Evolutionary conservation across 2,329 filamentous ascomycete genomes (phyloP).

Genomic region (Penicillium hordei): DNA sequence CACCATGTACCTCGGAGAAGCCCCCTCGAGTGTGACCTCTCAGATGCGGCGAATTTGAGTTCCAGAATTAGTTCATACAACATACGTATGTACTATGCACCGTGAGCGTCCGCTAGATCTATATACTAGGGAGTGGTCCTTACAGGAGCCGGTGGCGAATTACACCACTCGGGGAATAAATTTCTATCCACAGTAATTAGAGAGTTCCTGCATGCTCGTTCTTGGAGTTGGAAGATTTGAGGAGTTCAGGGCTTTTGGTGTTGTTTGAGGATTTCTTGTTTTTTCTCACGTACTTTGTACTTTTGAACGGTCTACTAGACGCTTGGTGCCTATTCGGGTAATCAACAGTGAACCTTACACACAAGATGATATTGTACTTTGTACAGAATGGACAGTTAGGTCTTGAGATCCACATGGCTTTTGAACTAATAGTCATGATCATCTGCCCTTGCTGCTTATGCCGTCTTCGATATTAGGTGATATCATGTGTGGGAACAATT

Average conservation of each 20-base stretch:
- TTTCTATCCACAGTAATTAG: neutral
- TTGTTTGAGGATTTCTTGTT: neutral
- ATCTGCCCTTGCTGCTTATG: slow-evolving; percentile 16
- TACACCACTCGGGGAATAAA: slow-evolving; percentile 23
- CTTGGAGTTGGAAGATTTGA: neutral
- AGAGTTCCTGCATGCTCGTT: neutral
- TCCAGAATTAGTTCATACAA: slow-evolving; percentile 14
- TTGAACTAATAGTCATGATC: neutral
- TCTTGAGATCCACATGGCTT: slow-evolving; percentile 3
- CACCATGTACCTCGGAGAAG: slow-evolving; percentile 10
- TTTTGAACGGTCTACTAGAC: neutral
- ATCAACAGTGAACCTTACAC: neutral
- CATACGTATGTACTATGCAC: slow-evolving; percentile 4
- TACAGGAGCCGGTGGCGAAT: slow-evolving; percentile 18
- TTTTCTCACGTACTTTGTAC: slow-evolving; percentile 10
- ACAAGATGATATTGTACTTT: neutral
- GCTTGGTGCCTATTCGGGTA: neutral
- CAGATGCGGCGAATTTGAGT: slow-evolving; percentile 30
- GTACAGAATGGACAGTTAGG: too few species aligned
- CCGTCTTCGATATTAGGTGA: slow-evolving; percentile 3
- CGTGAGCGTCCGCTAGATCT: slow-evolving; percentile 17
- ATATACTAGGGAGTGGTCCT: slow-evolving; percentile 19
- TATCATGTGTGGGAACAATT: slow-evolving; percentile 18
- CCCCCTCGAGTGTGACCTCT: slow-evolving; percentile 19
- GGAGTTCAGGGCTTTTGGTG: neutral